These are phyloP conservation scores for Ustilago tritici DNA, from an alignment of 1,284 basidiomycete genomes.

Conservation along the genomic window DNA sequence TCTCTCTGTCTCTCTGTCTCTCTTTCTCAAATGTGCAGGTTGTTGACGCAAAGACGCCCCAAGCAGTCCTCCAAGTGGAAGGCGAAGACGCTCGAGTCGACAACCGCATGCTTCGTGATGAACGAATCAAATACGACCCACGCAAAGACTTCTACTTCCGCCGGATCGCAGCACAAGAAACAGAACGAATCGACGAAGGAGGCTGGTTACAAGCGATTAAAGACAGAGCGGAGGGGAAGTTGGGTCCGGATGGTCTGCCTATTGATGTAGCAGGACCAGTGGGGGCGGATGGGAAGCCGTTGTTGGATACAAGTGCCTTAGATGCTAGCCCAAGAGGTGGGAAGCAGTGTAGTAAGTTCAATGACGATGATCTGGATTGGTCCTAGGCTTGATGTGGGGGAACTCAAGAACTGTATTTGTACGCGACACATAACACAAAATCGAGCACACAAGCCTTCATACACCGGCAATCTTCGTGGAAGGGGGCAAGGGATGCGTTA, in stretches of 20 bases:
- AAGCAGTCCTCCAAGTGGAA: constrained; percentile 85
- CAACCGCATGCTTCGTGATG: constrained; percentile 81
- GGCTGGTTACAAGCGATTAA: constrained; percentile 58
- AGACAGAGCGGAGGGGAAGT: constrained; percentile 48
- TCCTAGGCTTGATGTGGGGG: constrained; percentile 17
- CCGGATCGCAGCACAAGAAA: constrained; percentile 42
- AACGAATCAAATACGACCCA: constrained; percentile 75
- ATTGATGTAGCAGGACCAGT: constrained; percentile 25
- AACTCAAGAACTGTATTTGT: constrained; percentile 7
- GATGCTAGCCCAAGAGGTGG: not conserved
- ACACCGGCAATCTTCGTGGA: not conserved
- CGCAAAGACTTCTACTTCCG: constrained; percentile 73
- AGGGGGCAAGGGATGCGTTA: constrained; percentile 4
- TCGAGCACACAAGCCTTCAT: not conserved
- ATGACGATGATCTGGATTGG: constrained; percentile 66
- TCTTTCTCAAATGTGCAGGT: constrained; percentile 74
- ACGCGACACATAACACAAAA: not conserved
- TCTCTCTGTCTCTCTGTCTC: not conserved
- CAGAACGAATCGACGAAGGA: constrained; percentile 63
- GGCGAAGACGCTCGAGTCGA: constrained; percentile 90
- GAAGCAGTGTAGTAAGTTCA: constrained; percentile 41
- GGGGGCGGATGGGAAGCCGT: constrained; percentile 33
- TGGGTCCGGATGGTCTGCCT: constrained; percentile 44
- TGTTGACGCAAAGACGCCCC: constrained; percentile 90
- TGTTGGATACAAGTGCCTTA: constrained; percentile 28